Percentiles rank a stretch among this genome's conserved stretches.
Conservation (phyloP, 192 early-diverging fungal genomes). For the Neocallimastix lanati region DNA sequence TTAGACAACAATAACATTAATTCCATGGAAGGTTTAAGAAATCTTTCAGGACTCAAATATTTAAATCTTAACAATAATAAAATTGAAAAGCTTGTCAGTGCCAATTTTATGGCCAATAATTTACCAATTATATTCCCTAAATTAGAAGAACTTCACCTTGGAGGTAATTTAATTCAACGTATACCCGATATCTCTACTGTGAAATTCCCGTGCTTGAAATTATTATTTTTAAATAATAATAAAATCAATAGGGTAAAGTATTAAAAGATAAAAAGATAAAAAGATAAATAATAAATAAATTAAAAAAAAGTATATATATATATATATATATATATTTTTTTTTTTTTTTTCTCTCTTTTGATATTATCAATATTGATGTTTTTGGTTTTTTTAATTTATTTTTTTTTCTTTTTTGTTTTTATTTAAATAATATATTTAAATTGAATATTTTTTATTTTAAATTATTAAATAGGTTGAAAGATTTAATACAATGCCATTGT, state of each 20-base stretch:
- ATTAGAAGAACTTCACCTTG: slow-evolving; percentile 35
- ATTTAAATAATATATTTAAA: no score
- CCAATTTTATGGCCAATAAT: slow-evolving; percentile 10
- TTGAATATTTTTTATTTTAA: no score
- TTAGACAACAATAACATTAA: slow-evolving; percentile 35
- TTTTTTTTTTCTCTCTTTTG: no score
- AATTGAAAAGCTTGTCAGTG: slow-evolving; percentile 23
- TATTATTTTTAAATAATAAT: slow-evolving; percentile 32
- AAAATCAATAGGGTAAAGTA: slow-evolving; percentile 21
- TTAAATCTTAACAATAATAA: slow-evolving; percentile 30
- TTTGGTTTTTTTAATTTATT: no score
- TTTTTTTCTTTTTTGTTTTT: no score
- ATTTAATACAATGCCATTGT: slow-evolving; percentile 26
- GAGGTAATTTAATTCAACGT: slow-evolving; percentile 22
- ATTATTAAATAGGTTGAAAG: slow-evolving; percentile 35
- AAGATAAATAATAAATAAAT: no score
- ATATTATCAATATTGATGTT: no score
- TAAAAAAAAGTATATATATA: no score
- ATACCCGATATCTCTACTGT: slow-evolving; percentile 31
- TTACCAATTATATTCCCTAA: slow-evolving; percentile 8
- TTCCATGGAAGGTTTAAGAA: slow-evolving; percentile 22
- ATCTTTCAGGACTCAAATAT: slow-evolving; percentile 15
- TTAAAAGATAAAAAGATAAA: background rate
- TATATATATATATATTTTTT: no score
- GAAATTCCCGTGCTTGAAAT: slow-evolving; percentile 21